phyloP scores from a whole-genome alignment of 257 asterid genomes.

The Salvia miltiorrhiza region DNA sequence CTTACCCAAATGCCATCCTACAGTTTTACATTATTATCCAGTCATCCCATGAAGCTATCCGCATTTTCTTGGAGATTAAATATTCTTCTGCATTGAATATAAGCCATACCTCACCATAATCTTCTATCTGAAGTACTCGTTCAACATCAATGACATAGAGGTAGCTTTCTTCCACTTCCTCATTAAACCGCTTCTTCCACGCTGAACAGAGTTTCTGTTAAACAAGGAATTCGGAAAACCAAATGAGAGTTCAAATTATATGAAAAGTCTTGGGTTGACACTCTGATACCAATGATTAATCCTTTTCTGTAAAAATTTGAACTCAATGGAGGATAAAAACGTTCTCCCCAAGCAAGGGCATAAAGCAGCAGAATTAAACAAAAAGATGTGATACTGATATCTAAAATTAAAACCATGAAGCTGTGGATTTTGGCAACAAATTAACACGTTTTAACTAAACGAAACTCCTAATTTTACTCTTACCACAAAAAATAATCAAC shows the following conservation, averaged over 20 bases:
- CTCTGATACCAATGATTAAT: neutral
- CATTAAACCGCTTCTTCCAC: constrained; percentile 67
- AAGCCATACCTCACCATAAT: constrained; percentile 79
- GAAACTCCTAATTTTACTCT: too few species aligned
- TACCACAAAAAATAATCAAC: neutral
- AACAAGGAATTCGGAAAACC: constrained; percentile 20
- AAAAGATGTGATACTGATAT: neutral
- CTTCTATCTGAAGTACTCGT: constrained; percentile 74
- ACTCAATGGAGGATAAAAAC: neutral
- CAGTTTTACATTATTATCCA: constrained; percentile 14
- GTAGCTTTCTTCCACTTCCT: constrained; percentile 65
- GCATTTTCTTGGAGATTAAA: neutral
- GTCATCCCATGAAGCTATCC: constrained; percentile 15
- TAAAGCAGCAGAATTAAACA: constrained; percentile 1
- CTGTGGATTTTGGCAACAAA: neutral
- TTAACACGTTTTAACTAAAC: neutral
- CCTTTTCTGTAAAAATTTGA: neutral
- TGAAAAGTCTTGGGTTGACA: neutral
- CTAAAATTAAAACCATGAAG: neutral
- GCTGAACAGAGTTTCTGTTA: constrained; percentile 55
- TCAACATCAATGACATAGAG: constrained; percentile 65
- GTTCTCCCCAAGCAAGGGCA: neutral
- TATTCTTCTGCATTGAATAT: constrained; percentile 8
- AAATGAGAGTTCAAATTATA: constrained; percentile 24
- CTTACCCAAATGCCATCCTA: constrained; percentile 83